These are phyloP conservation scores for Millerozyma miso DNA, from an alignment of 805 yeast genomes.

Conservation along the genomic window DNA sequence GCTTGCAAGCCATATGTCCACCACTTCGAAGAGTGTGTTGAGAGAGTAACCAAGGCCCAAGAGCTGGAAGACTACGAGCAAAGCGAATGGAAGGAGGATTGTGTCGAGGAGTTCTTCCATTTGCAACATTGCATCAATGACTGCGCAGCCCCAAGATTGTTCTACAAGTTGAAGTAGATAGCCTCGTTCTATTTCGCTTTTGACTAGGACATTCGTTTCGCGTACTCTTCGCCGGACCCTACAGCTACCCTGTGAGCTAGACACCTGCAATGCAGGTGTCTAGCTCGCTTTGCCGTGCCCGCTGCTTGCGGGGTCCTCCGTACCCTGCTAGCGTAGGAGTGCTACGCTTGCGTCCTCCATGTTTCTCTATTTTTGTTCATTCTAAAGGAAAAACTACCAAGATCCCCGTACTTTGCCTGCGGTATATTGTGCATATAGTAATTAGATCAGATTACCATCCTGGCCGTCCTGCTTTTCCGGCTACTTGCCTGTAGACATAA, in stretches of 20 bases:
- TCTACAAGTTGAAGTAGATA: conserved; percentile 73
- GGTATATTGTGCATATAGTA: conserved; percentile 8
- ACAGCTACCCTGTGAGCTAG: too few species aligned
- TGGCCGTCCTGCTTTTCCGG: not conserved
- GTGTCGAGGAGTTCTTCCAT: conserved; percentile 98
- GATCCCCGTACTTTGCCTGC: not conserved
- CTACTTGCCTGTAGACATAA: not conserved
- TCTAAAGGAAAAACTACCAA: not conserved
- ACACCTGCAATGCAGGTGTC: not conserved
- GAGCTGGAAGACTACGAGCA: conserved; percentile 83
- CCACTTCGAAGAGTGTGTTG: conserved; percentile 92
- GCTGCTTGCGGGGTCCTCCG: not conserved
- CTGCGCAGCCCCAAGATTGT: conserved; percentile 86
- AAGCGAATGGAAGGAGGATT: conserved; percentile 85
- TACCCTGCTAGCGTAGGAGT: not conserved
- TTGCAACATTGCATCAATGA: conserved; percentile 89
- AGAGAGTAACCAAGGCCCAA: conserved; percentile 84
- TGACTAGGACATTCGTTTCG: not conserved
- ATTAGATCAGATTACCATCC: conserved; percentile 3
- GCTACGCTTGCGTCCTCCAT: not conserved
- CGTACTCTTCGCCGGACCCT: not conserved
- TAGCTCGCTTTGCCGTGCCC: not conserved
- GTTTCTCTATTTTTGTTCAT: conserved; percentile 2
- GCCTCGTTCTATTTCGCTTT: not conserved
- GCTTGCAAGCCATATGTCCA: conserved; percentile 73